Evolutionary conservation across 495 filamentous ascomycete species (phyloP).

Genomic region (Beverwykella pulmonaria): DNA sequence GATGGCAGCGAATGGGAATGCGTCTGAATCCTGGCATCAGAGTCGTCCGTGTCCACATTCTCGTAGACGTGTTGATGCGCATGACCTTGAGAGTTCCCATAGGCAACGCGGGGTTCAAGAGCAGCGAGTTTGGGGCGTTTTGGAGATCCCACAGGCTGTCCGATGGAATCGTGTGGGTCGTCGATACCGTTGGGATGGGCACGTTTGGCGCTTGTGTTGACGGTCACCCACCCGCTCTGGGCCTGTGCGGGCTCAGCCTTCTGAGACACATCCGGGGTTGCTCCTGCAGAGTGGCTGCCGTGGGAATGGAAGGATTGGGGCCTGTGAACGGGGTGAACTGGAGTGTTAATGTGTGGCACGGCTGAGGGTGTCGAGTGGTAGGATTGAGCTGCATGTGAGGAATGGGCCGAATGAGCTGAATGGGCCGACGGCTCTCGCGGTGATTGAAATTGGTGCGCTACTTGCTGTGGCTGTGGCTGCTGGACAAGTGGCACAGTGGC

Average conservation of each 20-base stretch:
- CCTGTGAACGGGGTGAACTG: slow-evolving; percentile 23
- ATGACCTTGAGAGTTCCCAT: slow-evolving; percentile 12
- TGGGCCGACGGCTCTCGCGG: slow-evolving; percentile 29
- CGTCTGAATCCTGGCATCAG: slow-evolving; percentile 30
- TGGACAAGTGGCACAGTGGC: background rate
- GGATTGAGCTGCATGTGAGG: slow-evolving; percentile 24
- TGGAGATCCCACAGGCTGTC: slow-evolving; percentile 38
- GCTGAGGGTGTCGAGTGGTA: slow-evolving; percentile 24
- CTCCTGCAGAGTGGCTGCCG: slow-evolving; percentile 1
- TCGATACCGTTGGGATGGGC: slow-evolving; percentile 29
- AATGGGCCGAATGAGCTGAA: slow-evolving; percentile 18
- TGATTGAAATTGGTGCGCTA: slow-evolving; percentile 21
- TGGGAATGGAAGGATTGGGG: slow-evolving; percentile 25
- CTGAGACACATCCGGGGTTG: slow-evolving; percentile 29
- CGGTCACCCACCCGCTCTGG: slow-evolving; percentile 38
- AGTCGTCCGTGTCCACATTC: slow-evolving; percentile 38
- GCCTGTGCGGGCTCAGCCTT: slow-evolving; percentile 8
- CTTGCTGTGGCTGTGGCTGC: background rate
- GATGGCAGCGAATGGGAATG: slow-evolving; percentile 30
- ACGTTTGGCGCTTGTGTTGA: slow-evolving; percentile 39
- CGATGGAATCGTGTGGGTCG: slow-evolving; percentile 16
- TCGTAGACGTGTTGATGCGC: slow-evolving; percentile 29
- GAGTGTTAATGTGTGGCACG: slow-evolving; percentile 19
- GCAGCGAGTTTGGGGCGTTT: slow-evolving; percentile 47
- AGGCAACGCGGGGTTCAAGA: slow-evolving; percentile 38